These are phyloP conservation scores for Debaryomyces maramus DNA, from an alignment of 805 yeast species.

Conservation along the genomic window DNA sequence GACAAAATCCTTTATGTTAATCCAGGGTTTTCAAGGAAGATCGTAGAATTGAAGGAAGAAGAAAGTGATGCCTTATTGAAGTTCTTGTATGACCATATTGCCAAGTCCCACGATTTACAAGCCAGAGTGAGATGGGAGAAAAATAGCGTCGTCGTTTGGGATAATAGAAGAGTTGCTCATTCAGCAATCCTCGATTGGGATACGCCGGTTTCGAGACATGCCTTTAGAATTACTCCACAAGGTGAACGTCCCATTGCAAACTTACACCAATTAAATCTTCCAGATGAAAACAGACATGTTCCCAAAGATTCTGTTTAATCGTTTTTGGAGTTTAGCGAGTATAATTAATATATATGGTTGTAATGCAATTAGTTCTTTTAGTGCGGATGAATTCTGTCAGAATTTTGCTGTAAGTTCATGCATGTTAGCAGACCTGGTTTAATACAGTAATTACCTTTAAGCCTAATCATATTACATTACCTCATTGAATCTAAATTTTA, in stretches of 20 bases:
- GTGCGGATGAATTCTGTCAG: too few relatives aligned
- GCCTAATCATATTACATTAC: too few relatives aligned
- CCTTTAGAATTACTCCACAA: conserved; percentile 39
- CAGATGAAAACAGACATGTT: conserved; percentile 19
- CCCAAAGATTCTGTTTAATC: neutral
- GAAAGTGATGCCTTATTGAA: conserved; percentile 35
- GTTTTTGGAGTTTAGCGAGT: too few relatives aligned
- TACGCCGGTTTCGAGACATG: conserved; percentile 30
- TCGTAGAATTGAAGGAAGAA: conserved; percentile 39
- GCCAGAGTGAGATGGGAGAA: conserved; percentile 39
- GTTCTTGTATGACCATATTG: conserved; percentile 36
- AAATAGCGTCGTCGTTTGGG: conserved; percentile 40
- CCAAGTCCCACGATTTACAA: conserved; percentile 36
- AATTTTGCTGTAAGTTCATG: too few relatives aligned
- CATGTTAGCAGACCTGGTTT: too few relatives aligned
- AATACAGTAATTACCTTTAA: too few relatives aligned
- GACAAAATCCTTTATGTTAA: conserved; percentile 37
- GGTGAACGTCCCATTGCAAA: conserved; percentile 40
- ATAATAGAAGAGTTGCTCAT: conserved; percentile 38
- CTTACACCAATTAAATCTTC: conserved; percentile 36
- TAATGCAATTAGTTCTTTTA: too few relatives aligned
- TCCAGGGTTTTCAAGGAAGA: conserved; percentile 33
- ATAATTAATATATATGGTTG: too few relatives aligned
- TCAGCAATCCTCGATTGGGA: conserved; percentile 40
- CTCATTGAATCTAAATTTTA: too few relatives aligned